These are phyloP conservation scores for Lepidium didymum DNA, from an alignment of 345 rosid species.

Conservation along the genomic window DNA sequence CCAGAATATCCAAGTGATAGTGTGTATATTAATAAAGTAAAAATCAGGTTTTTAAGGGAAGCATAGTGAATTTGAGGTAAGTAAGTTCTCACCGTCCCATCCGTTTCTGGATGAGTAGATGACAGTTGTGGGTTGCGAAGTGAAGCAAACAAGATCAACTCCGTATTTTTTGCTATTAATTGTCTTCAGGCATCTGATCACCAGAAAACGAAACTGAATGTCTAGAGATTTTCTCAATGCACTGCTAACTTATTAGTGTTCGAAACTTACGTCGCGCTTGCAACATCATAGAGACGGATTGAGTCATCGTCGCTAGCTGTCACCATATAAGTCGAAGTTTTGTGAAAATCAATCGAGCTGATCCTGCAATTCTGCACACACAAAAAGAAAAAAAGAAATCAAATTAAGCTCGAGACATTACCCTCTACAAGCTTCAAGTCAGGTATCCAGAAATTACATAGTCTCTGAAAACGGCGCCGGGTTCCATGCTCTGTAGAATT, in stretches of 20 bases:
- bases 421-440: not conserved
- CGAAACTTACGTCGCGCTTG: slow-evolving; percentile 51
- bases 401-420: too few relatives aligned
- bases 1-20: not conserved
- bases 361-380: slow-evolving; percentile 70
- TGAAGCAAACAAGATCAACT: slow-evolving; percentile 89
- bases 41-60: not conserved
- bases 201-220: not conserved
- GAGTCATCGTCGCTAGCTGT: slow-evolving; percentile 99
- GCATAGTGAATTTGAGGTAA: not conserved
- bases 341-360: slow-evolving; percentile 93
- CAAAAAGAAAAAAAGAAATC: not conserved
- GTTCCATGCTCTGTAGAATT: slow-evolving; percentile 88
- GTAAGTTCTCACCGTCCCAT: slow-evolving; percentile 74
- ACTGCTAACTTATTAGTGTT: not conserved
- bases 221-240: not conserved
- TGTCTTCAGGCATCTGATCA: slow-evolving; percentile 80
- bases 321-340: slow-evolving; percentile 70
- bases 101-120: slow-evolving; percentile 96
- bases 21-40: not conserved
- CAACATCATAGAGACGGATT: slow-evolving; percentile 78
- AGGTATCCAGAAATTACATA: slow-evolving; percentile 39
- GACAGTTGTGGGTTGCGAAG: slow-evolving; percentile 84
- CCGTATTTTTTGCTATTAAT: slow-evolving; percentile 98
- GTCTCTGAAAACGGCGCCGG: slow-evolving; percentile 78